A percentile compares a stretch with the other conserved stretches of the same genome.
These are phyloP conservation scores for Pulveroboletus ravenelii DNA, from an alignment of 768 basidiomycete genomes.

Conservation along the genomic window DNA sequence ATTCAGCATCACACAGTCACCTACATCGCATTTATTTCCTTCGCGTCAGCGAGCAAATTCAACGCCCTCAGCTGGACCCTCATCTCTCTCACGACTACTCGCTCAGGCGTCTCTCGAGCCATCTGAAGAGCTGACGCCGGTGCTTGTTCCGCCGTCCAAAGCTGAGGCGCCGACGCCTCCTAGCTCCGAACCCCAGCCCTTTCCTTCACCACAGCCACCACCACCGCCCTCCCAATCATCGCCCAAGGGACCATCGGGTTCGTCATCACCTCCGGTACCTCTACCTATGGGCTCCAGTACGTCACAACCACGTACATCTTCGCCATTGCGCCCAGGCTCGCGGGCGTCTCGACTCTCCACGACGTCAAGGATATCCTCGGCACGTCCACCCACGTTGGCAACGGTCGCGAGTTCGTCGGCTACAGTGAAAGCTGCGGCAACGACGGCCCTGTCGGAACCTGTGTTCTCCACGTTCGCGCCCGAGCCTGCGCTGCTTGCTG, in stretches of 20 bases:
- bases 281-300: slow-evolving; percentile 35
- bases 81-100: slow-evolving; percentile 72
- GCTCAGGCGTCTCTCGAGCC: slow-evolving; percentile 57
- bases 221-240: slow-evolving; percentile 22
- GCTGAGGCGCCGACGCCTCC: slow-evolving; percentile 31
- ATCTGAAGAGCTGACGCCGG: slow-evolving; percentile 31
- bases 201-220: slow-evolving; percentile 32
- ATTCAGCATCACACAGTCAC: slow-evolving; percentile 58
- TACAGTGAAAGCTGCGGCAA: slow-evolving; percentile 56
- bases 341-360: slow-evolving; percentile 66
- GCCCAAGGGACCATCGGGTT: background rate
- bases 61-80: slow-evolving; percentile 66
- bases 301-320: slow-evolving; percentile 33
- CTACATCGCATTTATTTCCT: slow-evolving; percentile 67
- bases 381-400: slow-evolving; percentile 57
- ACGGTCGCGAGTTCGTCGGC: slow-evolving; percentile 38
- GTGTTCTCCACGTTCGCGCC: slow-evolving; percentile 39
- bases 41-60: slow-evolving; percentile 60
- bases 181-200: background rate
- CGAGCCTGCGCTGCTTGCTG: slow-evolving; percentile 26
- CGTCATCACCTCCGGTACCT: slow-evolving; percentile 3
- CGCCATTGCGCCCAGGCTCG: slow-evolving; percentile 68
- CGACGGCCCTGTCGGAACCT: slow-evolving; percentile 62
- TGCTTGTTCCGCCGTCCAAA: slow-evolving; percentile 26
- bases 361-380: slow-evolving; percentile 63